phyloP scores from a whole-genome alignment of 306 rosid species.

The Glycine latifolia region DNA sequence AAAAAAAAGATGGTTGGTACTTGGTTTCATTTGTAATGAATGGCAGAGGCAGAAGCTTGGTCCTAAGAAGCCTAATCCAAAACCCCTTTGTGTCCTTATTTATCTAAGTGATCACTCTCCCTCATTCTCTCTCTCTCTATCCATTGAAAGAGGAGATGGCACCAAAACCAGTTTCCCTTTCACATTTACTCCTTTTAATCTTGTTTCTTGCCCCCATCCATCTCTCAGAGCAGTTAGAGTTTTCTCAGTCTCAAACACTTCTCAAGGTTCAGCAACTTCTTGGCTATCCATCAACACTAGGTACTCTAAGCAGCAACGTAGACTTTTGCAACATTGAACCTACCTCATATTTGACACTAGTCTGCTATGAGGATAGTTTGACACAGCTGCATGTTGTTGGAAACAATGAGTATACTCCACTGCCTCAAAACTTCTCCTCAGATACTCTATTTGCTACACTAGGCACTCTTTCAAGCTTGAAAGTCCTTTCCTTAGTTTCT shows the following conservation, averaged over 20 bases:
- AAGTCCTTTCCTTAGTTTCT: conserved; percentile 81
- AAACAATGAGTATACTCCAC: conserved; percentile 47
- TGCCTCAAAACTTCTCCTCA: conserved; percentile 58
- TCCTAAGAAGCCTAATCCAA: conserved; percentile 37
- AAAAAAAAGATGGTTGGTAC: no score
- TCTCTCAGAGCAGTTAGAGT: conserved; percentile 60
- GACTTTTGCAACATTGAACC: conserved; percentile 81
- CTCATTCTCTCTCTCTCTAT: conserved; percentile 11
- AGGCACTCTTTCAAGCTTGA: conserved; percentile 59
- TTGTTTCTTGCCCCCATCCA: conserved; percentile 54
- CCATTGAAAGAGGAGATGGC: conserved; percentile 53
- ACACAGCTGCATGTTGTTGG: conserved; percentile 88
- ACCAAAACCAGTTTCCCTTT: conserved; percentile 43
- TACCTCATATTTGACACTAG: conserved; percentile 64
- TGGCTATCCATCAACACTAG: conserved; percentile 65
- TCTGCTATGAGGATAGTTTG: conserved; percentile 72
- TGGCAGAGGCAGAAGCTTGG: conserved; percentile 40
- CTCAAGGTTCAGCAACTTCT: conserved; percentile 67
- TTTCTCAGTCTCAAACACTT: conserved; percentile 65
- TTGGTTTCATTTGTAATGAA: conserved; percentile 18
- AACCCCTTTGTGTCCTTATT: conserved; percentile 14
- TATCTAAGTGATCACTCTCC: neutral
- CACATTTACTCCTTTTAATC: conserved; percentile 51
- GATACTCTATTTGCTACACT: conserved; percentile 66
- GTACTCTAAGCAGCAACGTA: conserved; percentile 45